These are phyloP conservation scores for Aspergillus neoniger DNA, from an alignment of 2,329 filamentous ascomycete species.

Conservation along the genomic window DNA sequence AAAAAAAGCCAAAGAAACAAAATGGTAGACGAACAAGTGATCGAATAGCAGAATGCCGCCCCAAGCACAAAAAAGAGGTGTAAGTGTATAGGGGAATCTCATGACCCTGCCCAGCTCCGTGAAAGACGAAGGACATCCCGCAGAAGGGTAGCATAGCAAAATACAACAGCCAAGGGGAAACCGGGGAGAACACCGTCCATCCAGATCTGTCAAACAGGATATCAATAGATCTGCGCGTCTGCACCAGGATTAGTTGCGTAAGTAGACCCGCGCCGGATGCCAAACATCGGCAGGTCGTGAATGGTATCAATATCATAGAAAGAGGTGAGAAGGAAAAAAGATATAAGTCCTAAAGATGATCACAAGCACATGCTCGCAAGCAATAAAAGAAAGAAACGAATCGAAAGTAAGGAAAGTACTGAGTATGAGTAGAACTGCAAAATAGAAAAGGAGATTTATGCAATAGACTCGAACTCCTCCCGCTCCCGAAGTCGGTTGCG, in stretches of 20 bases:
- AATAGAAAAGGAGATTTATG: conserved; percentile 37
- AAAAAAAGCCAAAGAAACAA: not conserved
- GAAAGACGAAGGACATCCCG: conserved; percentile 2
- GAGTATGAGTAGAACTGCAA: not conserved
- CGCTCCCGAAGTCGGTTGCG: conserved; percentile 76
- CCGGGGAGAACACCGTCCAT: conserved; percentile 1
- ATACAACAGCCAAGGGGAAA: not conserved
- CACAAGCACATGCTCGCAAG: conserved; percentile 11
- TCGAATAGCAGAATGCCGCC: conserved; percentile 17
- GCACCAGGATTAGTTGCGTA: conserved; percentile 15
- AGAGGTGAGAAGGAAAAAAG: conserved; percentile 10
- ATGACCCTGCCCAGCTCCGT: conserved; percentile 5
- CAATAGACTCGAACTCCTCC: conserved; percentile 62
- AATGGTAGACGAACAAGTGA: not conserved
- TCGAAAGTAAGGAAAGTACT: conserved; percentile 11
- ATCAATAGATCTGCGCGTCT: conserved; percentile 9
- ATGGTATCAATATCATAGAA: conserved; percentile 21
- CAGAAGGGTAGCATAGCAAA: conserved; percentile 5
- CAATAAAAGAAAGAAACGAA: conserved; percentile 1
- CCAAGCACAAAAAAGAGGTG: conserved; percentile 8
- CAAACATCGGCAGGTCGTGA: conserved; percentile 10
- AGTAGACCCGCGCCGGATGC: conserved; percentile 2
- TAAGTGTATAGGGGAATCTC: conserved; percentile 24
- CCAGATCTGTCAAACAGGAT: not conserved
- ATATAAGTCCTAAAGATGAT: conserved; percentile 8